Evolutionary conservation across 2,329 filamentous ascomycete species (phyloP), one percentile per base, ranked within the genome.

Genomic region (Rugonectria rugulosa): DNA sequence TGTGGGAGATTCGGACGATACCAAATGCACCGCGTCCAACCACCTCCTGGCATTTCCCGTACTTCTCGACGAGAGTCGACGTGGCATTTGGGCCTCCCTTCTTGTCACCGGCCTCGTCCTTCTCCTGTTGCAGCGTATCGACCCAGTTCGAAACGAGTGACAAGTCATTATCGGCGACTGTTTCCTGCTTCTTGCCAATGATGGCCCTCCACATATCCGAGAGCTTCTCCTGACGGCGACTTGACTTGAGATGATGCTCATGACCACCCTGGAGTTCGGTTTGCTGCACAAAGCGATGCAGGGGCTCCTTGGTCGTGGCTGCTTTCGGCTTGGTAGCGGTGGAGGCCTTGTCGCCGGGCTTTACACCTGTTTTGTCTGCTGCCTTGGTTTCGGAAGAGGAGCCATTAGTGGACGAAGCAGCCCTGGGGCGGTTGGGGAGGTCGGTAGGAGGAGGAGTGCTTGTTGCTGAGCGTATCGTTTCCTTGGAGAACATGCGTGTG

Each of bases 41-140:
- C 27, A 99, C 88, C 73, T 99, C 95, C 71, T 98, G 94, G 72
- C 95, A 98, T 77, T 98, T 98, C 67, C 95, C 95, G 72, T 99
- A 99, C 73, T 98, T 98, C 70, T 98, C 92, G 2, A 95, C 91
- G 43, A 99, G 80, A 1, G 92, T 92, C 4, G 72, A 69, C 17
- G 86, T 87, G 14, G 90, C 82, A 68, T 89, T 90, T 6, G 89
- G 84, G 1, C 89, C 89, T 20, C 85, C 86, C 72, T 89, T 95
- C 77, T 89, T 92, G 67, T 96, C 91, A 32, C 84, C 85, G 57
- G 91, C 88, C 71, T 96, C 88, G 57, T 96, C 92, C 72, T 92
- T 92, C 73, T 97, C 93, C 64, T 86, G 89, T 72, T 92, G 91
- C 65, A 97, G 82, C 60, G 96, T 93, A 72, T 97, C 94, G 52